phyloP scores from a whole-genome alignment of 139 green algal genomes.

The Chlamydomonas sp. region DNA sequence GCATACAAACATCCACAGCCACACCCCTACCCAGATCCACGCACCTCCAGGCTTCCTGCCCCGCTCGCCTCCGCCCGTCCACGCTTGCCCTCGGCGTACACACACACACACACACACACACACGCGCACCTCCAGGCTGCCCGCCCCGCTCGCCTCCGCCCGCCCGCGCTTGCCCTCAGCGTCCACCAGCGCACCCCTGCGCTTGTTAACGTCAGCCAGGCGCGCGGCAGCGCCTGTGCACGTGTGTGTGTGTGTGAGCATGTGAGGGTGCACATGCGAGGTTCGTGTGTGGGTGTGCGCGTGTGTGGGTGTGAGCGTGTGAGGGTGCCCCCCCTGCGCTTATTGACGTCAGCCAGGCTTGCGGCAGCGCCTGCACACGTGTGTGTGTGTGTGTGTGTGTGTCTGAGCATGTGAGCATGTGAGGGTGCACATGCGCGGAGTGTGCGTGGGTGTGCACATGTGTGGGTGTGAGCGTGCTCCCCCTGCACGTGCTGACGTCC shows the following conservation, averaged over 20 bases:
- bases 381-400: not conserved
- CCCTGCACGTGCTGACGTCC: no score
- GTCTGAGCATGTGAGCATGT: not conserved
- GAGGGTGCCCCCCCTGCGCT: no score
- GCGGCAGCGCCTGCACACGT: not conserved
- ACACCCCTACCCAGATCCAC: no score
- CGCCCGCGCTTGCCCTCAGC: conserved; percentile 2
- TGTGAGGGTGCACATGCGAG: not conserved
- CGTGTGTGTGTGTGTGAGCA: not conserved
- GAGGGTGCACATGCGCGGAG: not conserved
- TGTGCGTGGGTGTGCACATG: not conserved
- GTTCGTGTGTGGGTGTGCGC: not conserved
- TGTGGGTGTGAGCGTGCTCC: no score
- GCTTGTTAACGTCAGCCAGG: not conserved
- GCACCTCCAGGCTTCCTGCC: no score
- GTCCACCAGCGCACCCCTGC: not conserved
- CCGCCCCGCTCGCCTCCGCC: not conserved
- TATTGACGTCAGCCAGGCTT: no score
- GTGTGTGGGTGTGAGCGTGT: no score
- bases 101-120: no score
- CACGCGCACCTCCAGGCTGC: not conserved
- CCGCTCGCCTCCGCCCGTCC: no score
- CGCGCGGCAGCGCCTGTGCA: not conserved
- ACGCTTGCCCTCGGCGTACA: no score
- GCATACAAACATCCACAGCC: no score